A percentile compares a stretch with the other conserved stretches of the same genome.
Conservation (phyloP, 768 basidiomycete species). For the Melanogaster broomeanus region DNA sequence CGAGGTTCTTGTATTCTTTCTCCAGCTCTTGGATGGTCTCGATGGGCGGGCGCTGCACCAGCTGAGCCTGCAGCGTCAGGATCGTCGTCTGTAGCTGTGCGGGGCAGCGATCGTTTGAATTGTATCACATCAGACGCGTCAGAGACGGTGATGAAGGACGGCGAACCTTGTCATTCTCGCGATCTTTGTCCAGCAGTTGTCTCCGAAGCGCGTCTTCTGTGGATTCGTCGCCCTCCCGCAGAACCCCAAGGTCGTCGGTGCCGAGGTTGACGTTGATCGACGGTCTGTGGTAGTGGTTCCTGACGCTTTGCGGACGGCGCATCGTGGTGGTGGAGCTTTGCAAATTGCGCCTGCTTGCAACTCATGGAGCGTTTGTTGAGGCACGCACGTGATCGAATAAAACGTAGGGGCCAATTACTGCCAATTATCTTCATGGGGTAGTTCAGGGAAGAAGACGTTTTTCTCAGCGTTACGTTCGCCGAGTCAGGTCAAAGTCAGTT, state of each 20-base stretch:
- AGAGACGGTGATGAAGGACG: neutral
- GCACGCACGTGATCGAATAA: constrained; percentile 4
- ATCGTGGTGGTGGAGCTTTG: constrained; percentile 29
- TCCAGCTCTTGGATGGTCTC: constrained; percentile 66
- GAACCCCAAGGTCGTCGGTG: constrained; percentile 58
- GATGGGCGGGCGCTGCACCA: constrained; percentile 66
- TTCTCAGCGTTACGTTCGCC: too few species aligned
- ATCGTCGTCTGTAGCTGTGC: constrained; percentile 63
- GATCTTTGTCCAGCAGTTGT: constrained; percentile 65
- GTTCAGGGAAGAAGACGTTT: neutral
- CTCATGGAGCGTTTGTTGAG: too few species aligned
- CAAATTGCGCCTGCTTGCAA: too few species aligned
- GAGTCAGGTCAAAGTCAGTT: too few species aligned
- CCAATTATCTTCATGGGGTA: neutral
- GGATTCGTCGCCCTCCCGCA: constrained; percentile 61
- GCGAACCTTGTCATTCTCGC: constrained; percentile 68
- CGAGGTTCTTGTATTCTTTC: constrained; percentile 74
- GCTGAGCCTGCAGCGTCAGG: constrained; percentile 61
- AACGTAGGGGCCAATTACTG: neutral
- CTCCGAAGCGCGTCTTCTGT: constrained; percentile 62
- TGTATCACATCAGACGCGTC: neutral
- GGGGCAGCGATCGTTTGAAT: neutral
- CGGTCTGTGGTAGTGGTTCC: constrained; percentile 54
- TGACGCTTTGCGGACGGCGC: constrained; percentile 67
- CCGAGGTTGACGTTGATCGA: constrained; percentile 43